Conservation (phyloP, 1,284 basidiomycete species). For the Cutaneotrichosporon sp. region DNA sequence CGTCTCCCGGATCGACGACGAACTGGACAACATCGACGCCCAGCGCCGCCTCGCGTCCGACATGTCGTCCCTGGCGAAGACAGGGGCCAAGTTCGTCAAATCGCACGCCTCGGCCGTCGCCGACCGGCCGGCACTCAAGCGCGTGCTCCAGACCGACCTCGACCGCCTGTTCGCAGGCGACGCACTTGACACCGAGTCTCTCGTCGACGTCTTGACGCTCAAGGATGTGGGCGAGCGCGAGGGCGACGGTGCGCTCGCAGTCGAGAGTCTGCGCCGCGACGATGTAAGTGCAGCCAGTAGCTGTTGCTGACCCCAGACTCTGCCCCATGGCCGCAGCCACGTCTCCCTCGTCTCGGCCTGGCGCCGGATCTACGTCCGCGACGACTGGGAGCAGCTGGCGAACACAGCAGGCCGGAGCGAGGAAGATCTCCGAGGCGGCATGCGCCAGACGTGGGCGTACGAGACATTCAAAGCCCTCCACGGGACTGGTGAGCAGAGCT, state of each 20-base stretch:
- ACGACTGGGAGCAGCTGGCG: constrained; percentile 55
- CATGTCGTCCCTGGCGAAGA: constrained; percentile 13
- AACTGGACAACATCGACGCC: constrained; percentile 55
- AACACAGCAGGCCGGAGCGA: constrained; percentile 42
- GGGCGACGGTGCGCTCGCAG: constrained; percentile 49
- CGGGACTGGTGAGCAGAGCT: constrained; percentile 4
- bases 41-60: constrained; percentile 48
- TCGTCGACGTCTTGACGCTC: constrained; percentile 54
- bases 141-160: constrained; percentile 12
- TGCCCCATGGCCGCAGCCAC: constrained; percentile 64
- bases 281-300: constrained; percentile 29
- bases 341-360: constrained; percentile 71
- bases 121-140: constrained; percentile 27
- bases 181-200: constrained; percentile 50
- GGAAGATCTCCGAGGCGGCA: constrained; percentile 31
- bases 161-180: constrained; percentile 10
- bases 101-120: constrained; percentile 16
- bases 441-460: constrained; percentile 33
- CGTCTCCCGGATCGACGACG: constrained; percentile 48
- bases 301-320: constrained; percentile 49
- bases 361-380: constrained; percentile 79
- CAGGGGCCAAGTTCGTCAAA: constrained; percentile 14
- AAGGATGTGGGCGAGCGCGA: constrained; percentile 47
- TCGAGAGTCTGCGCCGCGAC: constrained; percentile 50
- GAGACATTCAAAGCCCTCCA: constrained; percentile 28